Evolutionary conservation across 2,329 filamentous ascomycete species (phyloP).

Genomic region (Aquanectria penicillioides): DNA sequence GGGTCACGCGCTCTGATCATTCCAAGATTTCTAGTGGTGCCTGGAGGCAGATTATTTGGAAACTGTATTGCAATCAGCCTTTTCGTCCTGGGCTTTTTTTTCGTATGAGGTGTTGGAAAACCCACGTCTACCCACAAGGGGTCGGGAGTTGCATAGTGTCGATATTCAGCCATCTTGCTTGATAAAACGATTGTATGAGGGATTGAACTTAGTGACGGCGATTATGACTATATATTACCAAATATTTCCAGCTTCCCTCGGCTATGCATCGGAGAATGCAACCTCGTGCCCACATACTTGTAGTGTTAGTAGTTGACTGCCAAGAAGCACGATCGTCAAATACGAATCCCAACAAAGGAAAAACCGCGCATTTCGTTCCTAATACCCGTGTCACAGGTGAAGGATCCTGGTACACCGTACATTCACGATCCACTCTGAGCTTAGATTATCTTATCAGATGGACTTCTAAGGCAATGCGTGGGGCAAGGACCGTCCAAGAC

Average conservation of each 20-base stretch:
- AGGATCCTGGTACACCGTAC: neutral
- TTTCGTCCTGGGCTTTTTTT: too few species aligned
- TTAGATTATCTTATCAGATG: slow-evolving; percentile 35
- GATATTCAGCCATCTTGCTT: slow-evolving; percentile 24
- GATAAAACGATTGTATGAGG: neutral
- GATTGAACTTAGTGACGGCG: too few species aligned
- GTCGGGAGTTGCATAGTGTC: slow-evolving; percentile 18
- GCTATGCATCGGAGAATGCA: slow-evolving; percentile 2
- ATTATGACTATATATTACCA: neutral
- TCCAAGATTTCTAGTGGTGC: slow-evolving; percentile 12
- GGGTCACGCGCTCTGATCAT: slow-evolving; percentile 35
- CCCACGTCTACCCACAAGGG: slow-evolving; percentile 25
- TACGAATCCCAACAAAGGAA: neutral
- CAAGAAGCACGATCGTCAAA: neutral
- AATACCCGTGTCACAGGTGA: too few species aligned
- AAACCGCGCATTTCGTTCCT: slow-evolving; percentile 1
- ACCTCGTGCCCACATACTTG: neutral
- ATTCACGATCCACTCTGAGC: neutral
- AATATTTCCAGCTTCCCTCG: neutral
- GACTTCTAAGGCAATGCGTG: neutral
- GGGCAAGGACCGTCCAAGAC: neutral
- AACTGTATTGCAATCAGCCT: slow-evolving; percentile 35
- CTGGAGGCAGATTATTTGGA: slow-evolving; percentile 36
- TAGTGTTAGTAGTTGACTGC: neutral
- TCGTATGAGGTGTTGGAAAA: neutral